Evolutionary conservation across 2,329 filamentous ascomycete species (phyloP).

Genomic region (Arthrinium puccinioides): DNA sequence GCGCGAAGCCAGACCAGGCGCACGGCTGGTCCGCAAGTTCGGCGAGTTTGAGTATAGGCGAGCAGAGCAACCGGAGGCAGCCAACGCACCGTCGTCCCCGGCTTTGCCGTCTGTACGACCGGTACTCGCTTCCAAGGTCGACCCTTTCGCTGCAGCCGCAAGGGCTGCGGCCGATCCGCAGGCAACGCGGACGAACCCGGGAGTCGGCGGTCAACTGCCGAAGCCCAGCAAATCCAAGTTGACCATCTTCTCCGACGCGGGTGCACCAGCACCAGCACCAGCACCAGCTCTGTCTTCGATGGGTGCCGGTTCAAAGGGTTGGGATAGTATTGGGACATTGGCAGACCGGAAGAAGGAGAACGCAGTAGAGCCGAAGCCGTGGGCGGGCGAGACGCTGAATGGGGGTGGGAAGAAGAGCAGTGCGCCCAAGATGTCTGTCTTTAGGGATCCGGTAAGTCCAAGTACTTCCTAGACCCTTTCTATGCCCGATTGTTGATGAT

Average conservation of each 20-base stretch:
- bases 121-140: constrained; percentile 75
- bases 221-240: constrained; percentile 75
- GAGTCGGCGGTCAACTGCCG: constrained; percentile 40
- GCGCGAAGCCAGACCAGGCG: constrained; percentile 73
- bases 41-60: constrained; percentile 79
- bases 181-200: constrained; percentile 44
- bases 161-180: constrained; percentile 56
- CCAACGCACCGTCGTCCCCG: constrained; percentile 71
- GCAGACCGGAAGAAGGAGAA: constrained; percentile 94
- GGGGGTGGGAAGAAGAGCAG: constrained; percentile 74
- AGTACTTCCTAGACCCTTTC: constrained; percentile 24
- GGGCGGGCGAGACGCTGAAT: constrained; percentile 86
- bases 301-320: constrained; percentile 59
- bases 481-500: constrained; percentile 71
- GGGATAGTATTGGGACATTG: constrained; percentile 86
- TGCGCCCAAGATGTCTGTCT: constrained; percentile 79
- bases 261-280: constrained; percentile 42
- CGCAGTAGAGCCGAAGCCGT: constrained; percentile 73
- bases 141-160: constrained; percentile 63
- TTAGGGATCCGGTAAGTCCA: constrained; percentile 87
- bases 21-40: constrained; percentile 81
- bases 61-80: constrained; percentile 55
- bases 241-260: constrained; percentile 80
- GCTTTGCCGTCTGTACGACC: constrained; percentile 78
- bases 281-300: constrained; percentile 48